A percentile compares a stretch with the other conserved stretches of the same genome.
These are phyloP conservation scores for Boletellus emodensis DNA, from an alignment of 768 basidiomycete species.

Conservation along the genomic window DNA sequence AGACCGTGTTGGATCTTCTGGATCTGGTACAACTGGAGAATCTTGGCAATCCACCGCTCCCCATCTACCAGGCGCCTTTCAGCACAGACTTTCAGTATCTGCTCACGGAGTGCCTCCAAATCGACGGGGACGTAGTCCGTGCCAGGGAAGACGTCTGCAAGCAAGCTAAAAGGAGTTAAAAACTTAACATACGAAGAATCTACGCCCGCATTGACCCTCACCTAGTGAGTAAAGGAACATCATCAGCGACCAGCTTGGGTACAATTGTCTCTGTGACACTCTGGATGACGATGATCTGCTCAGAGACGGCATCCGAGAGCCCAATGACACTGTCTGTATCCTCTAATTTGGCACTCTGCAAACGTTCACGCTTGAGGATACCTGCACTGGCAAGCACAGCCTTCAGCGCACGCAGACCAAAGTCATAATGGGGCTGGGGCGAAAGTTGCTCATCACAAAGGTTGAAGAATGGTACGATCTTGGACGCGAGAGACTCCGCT, in stretches of 20 bases:
- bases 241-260: conserved; percentile 95
- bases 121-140: conserved; percentile 89
- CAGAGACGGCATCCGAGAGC: conserved; percentile 71
- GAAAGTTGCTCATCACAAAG: conserved; percentile 97
- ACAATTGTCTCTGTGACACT: conserved; percentile 98
- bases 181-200: background rate
- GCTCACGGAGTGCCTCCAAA: conserved; percentile 75
- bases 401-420: conserved; percentile 95
- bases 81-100: conserved; percentile 81
- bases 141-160: conserved; percentile 97
- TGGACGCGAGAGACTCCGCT: conserved; percentile 94
- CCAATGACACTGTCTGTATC: conserved; percentile 42
- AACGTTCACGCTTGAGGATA: conserved; percentile 91
- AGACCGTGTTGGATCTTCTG: conserved; percentile 99
- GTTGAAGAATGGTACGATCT: conserved; percentile 99
- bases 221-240: conserved; percentile 93
- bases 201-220: conserved; percentile 30
- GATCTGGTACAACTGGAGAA: conserved; percentile 96
- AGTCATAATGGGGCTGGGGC: conserved; percentile 97
- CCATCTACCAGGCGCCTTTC: conserved; percentile 84
- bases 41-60: conserved; percentile 91
- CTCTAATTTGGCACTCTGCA: conserved; percentile 46
- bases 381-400: conserved; percentile 95
- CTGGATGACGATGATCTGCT: conserved; percentile 97
- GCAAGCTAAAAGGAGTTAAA: conserved; percentile 48